phyloP scores from a whole-genome alignment of 768 basidiomycete species.

The Galerina sulciceps region DNA sequence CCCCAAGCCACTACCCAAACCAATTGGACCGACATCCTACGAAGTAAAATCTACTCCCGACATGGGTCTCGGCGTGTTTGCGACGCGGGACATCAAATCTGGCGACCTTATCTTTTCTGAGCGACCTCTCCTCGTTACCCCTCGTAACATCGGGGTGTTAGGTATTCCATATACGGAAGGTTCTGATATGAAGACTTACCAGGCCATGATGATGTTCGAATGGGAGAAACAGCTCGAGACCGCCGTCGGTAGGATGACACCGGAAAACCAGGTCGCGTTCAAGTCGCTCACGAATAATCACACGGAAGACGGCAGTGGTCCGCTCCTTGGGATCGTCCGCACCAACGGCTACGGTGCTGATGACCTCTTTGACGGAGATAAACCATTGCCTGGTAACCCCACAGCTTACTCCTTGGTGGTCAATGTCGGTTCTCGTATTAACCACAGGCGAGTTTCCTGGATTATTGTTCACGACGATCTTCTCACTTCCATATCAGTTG shows the following conservation, averaged over 20 bases:
- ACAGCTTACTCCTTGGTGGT: background rate
- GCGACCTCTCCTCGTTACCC: slow-evolving; percentile 38
- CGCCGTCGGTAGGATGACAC: slow-evolving; percentile 21
- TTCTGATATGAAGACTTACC: background rate
- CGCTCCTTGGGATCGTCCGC: slow-evolving; percentile 33
- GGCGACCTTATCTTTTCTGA: slow-evolving; percentile 41
- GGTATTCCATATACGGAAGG: background rate
- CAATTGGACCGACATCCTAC: background rate
- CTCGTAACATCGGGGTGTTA: slow-evolving; percentile 1
- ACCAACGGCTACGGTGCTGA: slow-evolving; percentile 35
- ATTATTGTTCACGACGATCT: background rate
- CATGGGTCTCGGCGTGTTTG: slow-evolving; percentile 23
- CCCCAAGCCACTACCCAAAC: background rate
- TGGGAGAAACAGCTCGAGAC: background rate
- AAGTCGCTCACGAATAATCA: slow-evolving; percentile 35
- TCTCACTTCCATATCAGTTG: slow-evolving; percentile 22
- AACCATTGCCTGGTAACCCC: too few relatives aligned
- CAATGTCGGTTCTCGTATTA: slow-evolving; percentile 36
- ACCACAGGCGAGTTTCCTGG: slow-evolving; percentile 34
- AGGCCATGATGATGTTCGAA: background rate
- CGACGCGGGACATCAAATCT: slow-evolving; percentile 27
- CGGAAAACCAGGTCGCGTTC: slow-evolving; percentile 29
- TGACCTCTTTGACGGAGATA: background rate
- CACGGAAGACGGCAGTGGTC: slow-evolving; percentile 35
- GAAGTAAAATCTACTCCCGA: background rate